A percentile compares a stretch with the other conserved stretches of the same genome.
These are phyloP conservation scores for Sporothrix mexicana DNA, from an alignment of 2,329 filamentous ascomycete species.

Conservation along the genomic window DNA sequence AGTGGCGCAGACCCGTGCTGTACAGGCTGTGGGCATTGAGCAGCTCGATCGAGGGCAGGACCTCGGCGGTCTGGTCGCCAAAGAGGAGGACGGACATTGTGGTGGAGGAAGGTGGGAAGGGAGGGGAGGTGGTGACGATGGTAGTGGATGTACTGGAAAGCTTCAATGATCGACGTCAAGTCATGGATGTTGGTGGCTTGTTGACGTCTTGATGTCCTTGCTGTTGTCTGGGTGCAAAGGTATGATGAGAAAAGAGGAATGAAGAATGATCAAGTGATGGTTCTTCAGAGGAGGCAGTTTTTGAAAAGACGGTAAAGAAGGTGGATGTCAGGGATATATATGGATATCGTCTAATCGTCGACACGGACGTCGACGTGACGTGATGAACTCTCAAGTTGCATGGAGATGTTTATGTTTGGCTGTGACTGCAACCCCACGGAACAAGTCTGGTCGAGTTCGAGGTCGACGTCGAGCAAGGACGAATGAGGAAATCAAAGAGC, in stretches of 20 bases:
- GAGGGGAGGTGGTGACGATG: neutral
- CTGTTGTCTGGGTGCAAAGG: neutral
- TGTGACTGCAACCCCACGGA: neutral
- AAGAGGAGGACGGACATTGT: slow-evolving; percentile 15
- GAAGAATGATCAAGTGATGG: neutral
- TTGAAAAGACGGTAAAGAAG: neutral
- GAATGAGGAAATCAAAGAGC: slow-evolving; percentile 15
- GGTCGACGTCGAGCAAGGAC: neutral
- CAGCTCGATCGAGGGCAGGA: slow-evolving; percentile 20
- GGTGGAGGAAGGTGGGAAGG: neutral
- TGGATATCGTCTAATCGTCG: too few relatives aligned
- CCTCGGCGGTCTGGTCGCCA: slow-evolving; percentile 25
- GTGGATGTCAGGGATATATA: neutral
- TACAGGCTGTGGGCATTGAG: neutral
- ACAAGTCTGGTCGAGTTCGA: neutral
- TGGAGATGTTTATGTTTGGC: too few relatives aligned
- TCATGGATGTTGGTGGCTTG: neutral
- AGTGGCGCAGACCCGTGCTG: slow-evolving; percentile 6
- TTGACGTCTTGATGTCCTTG: neutral
- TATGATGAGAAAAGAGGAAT: neutral
- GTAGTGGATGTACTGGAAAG: neutral
- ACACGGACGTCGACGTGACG: too few relatives aligned
- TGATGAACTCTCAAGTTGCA: too few relatives aligned
- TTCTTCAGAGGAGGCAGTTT: too few relatives aligned
- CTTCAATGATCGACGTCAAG: slow-evolving; percentile 10